Conservation (phyloP, 345 rosid species). For the Boechera retrofracta region DNA sequence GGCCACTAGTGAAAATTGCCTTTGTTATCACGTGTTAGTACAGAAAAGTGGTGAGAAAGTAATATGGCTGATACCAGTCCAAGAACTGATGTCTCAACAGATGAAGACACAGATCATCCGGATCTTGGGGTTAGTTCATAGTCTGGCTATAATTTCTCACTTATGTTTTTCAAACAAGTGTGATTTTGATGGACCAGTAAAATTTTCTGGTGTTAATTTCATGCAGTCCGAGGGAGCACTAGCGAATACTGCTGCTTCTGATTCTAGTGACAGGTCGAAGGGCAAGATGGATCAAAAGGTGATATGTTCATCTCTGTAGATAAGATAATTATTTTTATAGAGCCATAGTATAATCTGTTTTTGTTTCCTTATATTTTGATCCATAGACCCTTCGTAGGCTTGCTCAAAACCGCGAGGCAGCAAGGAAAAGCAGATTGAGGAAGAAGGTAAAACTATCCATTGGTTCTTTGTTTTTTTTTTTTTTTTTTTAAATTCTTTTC, state of each 20-base stretch:
- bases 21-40: slow-evolving; percentile 48
- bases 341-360: slow-evolving; percentile 11
- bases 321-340: neutral
- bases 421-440: slow-evolving; percentile 94
- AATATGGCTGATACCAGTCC: slow-evolving; percentile 97
- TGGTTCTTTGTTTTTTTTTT: neutral
- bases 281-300: slow-evolving; percentile 97
- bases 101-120: slow-evolving; percentile 88
- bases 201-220: slow-evolving; percentile 14
- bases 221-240: slow-evolving; percentile 76
- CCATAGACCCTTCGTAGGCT: slow-evolving; percentile 90
- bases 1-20: slow-evolving; percentile 47
- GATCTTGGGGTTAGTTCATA: slow-evolving; percentile 68
- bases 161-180: slow-evolving; percentile 14
- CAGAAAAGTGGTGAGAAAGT: slow-evolving; percentile 56
- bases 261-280: slow-evolving; percentile 94
- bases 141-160: slow-evolving; percentile 4
- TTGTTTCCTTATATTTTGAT: slow-evolving; percentile 42
- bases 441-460: slow-evolving; percentile 66
- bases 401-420: slow-evolving; percentile 99
- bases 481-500: neutral
- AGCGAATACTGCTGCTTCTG: slow-evolving; percentile 62
- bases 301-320: slow-evolving; percentile 35
- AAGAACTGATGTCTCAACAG: slow-evolving; percentile 83
- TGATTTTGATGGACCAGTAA: slow-evolving; percentile 11